A percentile compares a stretch with the other conserved stretches of the same genome.
Conservation (phyloP, 331 rosid genomes). For the Saraca asoca region DNA sequence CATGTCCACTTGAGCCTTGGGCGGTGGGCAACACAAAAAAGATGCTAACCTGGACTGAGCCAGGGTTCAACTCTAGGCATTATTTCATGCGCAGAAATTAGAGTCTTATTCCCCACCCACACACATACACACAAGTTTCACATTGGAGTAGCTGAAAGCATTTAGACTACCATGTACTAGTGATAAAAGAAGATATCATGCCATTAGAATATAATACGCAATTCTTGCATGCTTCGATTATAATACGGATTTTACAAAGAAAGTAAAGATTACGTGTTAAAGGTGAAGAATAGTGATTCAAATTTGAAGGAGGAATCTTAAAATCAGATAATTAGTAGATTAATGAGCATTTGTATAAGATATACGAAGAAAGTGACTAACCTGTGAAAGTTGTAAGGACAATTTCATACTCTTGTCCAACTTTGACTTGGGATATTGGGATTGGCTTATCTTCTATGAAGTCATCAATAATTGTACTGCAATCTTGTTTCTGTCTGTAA, state of each 20-base stretch:
- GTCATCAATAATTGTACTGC: conserved; percentile 45
- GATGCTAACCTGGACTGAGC: neutral
- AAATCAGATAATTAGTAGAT: neutral
- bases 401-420: conserved; percentile 83
- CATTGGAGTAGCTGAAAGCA: conserved; percentile 13
- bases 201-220: too few relatives aligned
- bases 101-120: neutral
- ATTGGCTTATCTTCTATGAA: conserved; percentile 75
- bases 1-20: neutral
- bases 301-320: neutral
- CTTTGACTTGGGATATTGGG: conserved; percentile 68
- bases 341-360: neutral
- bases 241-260: too few relatives aligned
- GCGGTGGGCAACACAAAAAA: neutral
- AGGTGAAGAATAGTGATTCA: too few relatives aligned
- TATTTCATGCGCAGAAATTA: conserved; percentile 10
- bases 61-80: neutral
- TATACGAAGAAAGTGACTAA: neutral
- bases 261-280: too few relatives aligned
- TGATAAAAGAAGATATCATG: too few relatives aligned
- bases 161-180: too few relatives aligned
- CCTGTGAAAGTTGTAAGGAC: conserved; percentile 94
- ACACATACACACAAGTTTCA: neutral
- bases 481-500: conserved; percentile 42
- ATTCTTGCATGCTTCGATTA: too few relatives aligned